Base-by-base conservation (phyloP, 345 rosid genomes). In the Acer saccharum region DNA sequence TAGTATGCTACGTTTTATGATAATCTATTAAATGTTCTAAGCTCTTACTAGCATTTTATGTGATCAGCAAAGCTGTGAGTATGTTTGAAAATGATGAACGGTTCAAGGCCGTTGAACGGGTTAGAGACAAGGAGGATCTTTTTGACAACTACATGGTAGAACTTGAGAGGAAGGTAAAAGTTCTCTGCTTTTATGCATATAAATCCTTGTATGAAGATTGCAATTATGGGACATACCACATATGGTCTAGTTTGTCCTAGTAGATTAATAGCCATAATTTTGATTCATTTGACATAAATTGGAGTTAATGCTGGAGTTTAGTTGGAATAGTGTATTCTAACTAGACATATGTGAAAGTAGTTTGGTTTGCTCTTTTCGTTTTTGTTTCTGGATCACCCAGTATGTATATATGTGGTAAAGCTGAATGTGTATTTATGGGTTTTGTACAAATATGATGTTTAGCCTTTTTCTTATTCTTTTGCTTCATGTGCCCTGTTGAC, bases 51-150 rank as follows among this genome's bases (percentile, higher is more conserved):
- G 66, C 62, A 64, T 78, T 76, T 76, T 73, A 35, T 66, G 57
- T 54, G 13, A 71, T 82, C 93, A 95, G 99, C 85, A 94, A 96
- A 89, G 98, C 97, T 52, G 80, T 90, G 77, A 87, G 80, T 81
- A 86, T 96, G 85, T 92, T 96, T 82, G 98, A 92, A 84, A 87
- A 89, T 83, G 98, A 96, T 89, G 95, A 94, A 77, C 90, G 99
- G 75, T 96, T 90, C 85, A 92, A 90, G 84, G 98, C 95, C 78
- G 97, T 96, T 82, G 99, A 96, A 69, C 90, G 91, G 79, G 74
- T 81, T 39, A 87, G 98, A 83, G 99, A 96, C 72, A 89, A 95
- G 65, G 97, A 94, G 84, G 98, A 96, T 80, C 94, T 96, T 85
- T 96, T 88, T 84, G 98, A 90, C 75, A 90, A 80, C 84, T 92